Conservation (phyloP, 306 rosid genomes). For the Rubus idaeus region DNA sequence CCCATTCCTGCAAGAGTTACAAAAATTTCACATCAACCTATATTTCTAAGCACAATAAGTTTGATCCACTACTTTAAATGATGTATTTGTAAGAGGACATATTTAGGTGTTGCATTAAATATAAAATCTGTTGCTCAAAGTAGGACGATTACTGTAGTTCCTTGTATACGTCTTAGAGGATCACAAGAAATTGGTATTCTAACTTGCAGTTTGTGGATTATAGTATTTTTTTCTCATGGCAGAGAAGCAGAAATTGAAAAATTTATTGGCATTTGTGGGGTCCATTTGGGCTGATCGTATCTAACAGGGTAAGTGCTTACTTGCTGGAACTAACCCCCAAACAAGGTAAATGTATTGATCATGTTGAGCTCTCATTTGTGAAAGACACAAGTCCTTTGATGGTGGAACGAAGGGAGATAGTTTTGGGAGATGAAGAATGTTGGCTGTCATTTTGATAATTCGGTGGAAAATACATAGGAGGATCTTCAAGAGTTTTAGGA, state of each 20-base stretch:
- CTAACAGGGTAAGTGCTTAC: background rate
- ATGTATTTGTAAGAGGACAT: background rate
- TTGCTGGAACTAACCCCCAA: background rate
- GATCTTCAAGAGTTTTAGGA: background rate
- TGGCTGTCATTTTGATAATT: background rate
- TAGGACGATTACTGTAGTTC: background rate
- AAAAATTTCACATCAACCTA: conserved; percentile 20
- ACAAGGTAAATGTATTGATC: background rate
- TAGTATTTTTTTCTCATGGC: background rate
- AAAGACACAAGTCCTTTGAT: background rate
- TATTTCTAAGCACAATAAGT: background rate
- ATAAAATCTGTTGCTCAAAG: background rate
- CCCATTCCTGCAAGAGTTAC: conserved; percentile 53
- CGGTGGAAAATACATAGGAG: background rate
- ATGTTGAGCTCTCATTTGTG: background rate
- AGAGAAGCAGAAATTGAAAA: background rate
- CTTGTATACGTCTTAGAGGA: background rate
- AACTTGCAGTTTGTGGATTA: background rate
- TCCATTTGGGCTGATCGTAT: background rate
- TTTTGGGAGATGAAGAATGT: background rate
- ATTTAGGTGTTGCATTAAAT: background rate
- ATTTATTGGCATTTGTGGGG: background rate
- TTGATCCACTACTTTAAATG: background rate
- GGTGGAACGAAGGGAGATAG: background rate
- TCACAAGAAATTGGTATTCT: background rate